A percentile compares a stretch with the other conserved stretches of the same genome.
phyloP scores from a whole-genome alignment of 345 rosid species.

The Limnanthes douglasii region DNA sequence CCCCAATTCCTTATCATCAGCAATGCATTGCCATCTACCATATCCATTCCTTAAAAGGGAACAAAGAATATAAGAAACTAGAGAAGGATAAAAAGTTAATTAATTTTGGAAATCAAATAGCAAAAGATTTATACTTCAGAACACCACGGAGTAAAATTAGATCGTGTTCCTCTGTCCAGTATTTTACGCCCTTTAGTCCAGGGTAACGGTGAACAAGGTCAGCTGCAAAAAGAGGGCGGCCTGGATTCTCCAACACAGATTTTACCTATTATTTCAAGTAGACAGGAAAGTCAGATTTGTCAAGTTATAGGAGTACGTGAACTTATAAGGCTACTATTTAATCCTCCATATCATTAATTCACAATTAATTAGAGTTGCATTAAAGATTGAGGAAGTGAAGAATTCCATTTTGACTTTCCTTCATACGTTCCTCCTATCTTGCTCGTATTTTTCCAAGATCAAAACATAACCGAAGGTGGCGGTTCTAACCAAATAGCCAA shows the following conservation, averaged over 20 bases:
- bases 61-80: constrained; percentile 1
- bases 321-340: too few relatives aligned
- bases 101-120: too few relatives aligned
- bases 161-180: constrained; percentile 96
- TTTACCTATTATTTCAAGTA: constrained; percentile 30
- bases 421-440: too few relatives aligned
- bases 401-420: too few relatives aligned
- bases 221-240: constrained; percentile 34
- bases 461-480: too few relatives aligned
- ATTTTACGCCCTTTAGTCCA: constrained; percentile 62
- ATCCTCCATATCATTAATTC: too few relatives aligned
- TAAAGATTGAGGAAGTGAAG: too few relatives aligned
- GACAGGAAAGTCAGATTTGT: too few relatives aligned
- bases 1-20: constrained; percentile 85
- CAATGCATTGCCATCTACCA: constrained; percentile 99
- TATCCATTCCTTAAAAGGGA: constrained; percentile 70
- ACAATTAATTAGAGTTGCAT: too few relatives aligned
- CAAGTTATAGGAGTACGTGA: too few relatives aligned
- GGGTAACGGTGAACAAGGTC: constrained; percentile 66
- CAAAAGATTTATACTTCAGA: constrained; percentile 41
- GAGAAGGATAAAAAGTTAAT: constrained; percentile 1
- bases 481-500: too few relatives aligned
- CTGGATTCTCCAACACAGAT: constrained; percentile 38
- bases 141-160: constrained; percentile 57
- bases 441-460: too few relatives aligned